These are phyloP conservation scores for Ophiostoma pallidulum DNA, from an alignment of 2,329 filamentous ascomycete species.

Conservation along the genomic window DNA sequence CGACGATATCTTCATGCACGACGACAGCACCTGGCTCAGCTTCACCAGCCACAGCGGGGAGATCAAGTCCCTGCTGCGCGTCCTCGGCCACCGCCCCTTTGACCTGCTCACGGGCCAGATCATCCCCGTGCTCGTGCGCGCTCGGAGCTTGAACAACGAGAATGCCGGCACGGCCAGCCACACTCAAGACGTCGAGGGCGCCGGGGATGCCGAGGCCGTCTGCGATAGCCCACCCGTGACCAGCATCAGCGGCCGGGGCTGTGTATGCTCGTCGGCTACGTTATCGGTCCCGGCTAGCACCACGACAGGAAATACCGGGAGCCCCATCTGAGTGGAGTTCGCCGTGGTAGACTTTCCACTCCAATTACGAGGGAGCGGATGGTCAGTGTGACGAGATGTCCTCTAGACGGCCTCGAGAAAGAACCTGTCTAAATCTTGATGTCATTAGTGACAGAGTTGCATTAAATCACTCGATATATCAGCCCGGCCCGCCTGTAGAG, in stretches of 20 bases:
- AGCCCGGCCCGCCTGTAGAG: no score
- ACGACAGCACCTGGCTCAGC: constrained; percentile 46
- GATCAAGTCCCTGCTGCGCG: constrained; percentile 33
- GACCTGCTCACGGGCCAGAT: constrained; percentile 55
- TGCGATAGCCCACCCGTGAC: constrained; percentile 36
- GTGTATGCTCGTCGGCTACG: constrained; percentile 27
- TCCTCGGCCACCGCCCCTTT: constrained; percentile 48
- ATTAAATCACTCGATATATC: no score
- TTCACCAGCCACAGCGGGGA: constrained; percentile 53
- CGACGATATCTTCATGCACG: constrained; percentile 46
- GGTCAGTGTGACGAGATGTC: no score
- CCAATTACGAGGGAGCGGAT: no score
- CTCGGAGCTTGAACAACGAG: constrained; percentile 31
- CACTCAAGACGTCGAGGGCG: no score
- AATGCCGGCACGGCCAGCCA: constrained; percentile 23
- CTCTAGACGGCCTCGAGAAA: no score
- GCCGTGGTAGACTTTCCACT: no score
- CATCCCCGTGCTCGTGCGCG: constrained; percentile 58
- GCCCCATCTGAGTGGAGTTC: no score
- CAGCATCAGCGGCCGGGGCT: constrained; percentile 29
- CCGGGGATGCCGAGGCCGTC: constrained; percentile 32
- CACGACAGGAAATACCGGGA: no score
- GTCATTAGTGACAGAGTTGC: no score
- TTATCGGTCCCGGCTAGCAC: not conserved
- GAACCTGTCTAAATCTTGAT: no score